Evolutionary conservation across 1,284 basidiomycete genomes (phyloP).

Genomic region (Boletellus deceptivus): DNA sequence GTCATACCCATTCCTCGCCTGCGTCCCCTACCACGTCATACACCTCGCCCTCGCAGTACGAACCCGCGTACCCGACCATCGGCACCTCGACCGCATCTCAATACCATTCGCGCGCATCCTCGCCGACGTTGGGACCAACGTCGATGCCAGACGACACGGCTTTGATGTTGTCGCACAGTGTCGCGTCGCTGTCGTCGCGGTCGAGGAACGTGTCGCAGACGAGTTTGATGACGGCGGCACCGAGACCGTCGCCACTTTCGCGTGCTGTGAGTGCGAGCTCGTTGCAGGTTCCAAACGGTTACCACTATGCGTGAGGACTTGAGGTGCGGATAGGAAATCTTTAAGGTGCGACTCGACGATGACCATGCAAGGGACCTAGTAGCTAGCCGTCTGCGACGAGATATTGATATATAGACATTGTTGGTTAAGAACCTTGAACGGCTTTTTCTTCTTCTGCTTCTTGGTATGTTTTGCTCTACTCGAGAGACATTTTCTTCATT

Average conservation of each 20-base stretch:
- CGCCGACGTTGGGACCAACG: slow-evolving; percentile 35
- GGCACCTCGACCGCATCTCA: slow-evolving; percentile 32
- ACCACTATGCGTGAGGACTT: too few relatives aligned
- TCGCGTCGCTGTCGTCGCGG: slow-evolving; percentile 33
- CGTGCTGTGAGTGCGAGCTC: slow-evolving; percentile 39
- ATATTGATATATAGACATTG: too few relatives aligned
- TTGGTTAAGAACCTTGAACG: too few relatives aligned
- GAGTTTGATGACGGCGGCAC: slow-evolving; percentile 51
- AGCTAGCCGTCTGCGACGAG: too few relatives aligned
- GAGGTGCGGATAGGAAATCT: too few relatives aligned
- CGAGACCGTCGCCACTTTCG: slow-evolving; percentile 43
- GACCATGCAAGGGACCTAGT: too few relatives aligned
- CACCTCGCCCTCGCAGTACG: slow-evolving; percentile 16
- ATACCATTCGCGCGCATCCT: slow-evolving; percentile 35
- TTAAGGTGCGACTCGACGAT: too few relatives aligned
- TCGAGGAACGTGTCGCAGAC: slow-evolving; percentile 66
- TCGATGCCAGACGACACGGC: slow-evolving; percentile 24
- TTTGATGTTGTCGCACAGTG: slow-evolving; percentile 9
- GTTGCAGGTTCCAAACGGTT: slow-evolving; percentile 18
- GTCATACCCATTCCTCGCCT: slow-evolving; percentile 24
- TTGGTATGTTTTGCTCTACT: too few relatives aligned
- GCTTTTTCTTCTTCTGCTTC: too few relatives aligned
- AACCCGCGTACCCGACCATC: slow-evolving; percentile 20
- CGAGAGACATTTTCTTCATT: too few relatives aligned
- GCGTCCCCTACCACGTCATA: slow-evolving; percentile 20